These are phyloP conservation scores for Naganishia sp. DNA, from an alignment of 1,284 basidiomycete genomes.

Conservation along the genomic window DNA sequence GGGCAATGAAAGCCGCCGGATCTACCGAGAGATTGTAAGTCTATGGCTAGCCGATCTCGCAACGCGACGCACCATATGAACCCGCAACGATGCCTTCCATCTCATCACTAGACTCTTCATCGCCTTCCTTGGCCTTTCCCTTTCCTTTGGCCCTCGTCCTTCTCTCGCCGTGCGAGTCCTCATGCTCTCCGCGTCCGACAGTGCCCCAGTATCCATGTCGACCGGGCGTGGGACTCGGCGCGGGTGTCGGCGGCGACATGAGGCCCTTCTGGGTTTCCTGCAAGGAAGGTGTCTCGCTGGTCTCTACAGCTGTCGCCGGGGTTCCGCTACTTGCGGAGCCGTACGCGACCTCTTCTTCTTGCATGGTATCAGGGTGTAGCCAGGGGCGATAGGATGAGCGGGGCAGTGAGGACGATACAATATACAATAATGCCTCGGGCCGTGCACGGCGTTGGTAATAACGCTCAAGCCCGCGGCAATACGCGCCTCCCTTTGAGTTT, in stretches of 20 bases:
- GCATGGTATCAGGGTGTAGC: background rate
- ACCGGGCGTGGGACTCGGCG: constrained; percentile 41
- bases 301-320: background rate
- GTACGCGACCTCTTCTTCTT: background rate
- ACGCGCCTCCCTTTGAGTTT: too few relatives aligned
- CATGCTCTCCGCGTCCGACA: constrained; percentile 21
- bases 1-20: constrained; percentile 42
- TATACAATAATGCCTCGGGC: too few relatives aligned
- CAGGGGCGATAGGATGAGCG: background rate
- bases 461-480: too few relatives aligned
- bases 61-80: background rate
- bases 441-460: too few relatives aligned
- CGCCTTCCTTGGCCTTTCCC: background rate
- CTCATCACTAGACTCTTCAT: background rate
- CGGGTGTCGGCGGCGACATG: constrained; percentile 41
- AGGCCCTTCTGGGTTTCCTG: constrained; percentile 24
- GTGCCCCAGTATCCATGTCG: constrained; percentile 31
- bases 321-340: background rate
- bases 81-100: too few relatives aligned
- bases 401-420: too few relatives aligned
- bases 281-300: constrained; percentile 1
- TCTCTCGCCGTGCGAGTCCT: constrained; percentile 8
- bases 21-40: constrained; percentile 8
- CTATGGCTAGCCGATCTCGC: background rate
- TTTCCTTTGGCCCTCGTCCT: constrained; percentile 20